These are phyloP conservation scores for Mucor saturninus DNA, from an alignment of 371 early-diverging fungal species.

Conservation along the genomic window DNA sequence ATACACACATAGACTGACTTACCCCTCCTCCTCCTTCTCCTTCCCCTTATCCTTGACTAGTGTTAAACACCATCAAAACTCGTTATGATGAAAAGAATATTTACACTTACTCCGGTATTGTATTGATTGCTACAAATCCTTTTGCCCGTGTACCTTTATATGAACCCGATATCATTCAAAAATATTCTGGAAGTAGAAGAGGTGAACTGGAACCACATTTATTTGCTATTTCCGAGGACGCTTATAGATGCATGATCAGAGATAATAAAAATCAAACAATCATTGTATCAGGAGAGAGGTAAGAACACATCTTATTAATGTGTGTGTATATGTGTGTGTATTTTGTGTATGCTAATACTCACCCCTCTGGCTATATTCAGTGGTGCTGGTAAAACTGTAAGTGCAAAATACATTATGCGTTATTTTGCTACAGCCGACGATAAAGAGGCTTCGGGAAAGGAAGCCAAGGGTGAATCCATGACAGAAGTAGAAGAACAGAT, in stretches of 20 bases:
- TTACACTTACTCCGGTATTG: constrained; percentile 99
- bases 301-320: constrained; percentile 8
- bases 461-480: constrained; percentile 54
- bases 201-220: constrained; percentile 98
- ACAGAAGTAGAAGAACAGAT: constrained; percentile 86
- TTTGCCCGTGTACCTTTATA: constrained; percentile 90
- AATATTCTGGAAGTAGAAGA: constrained; percentile 91
- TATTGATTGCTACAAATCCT: constrained; percentile 98
- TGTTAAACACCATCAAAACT: constrained; percentile 87
- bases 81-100: constrained; percentile 90
- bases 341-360: too few species aligned
- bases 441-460: constrained; percentile 50
- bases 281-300: constrained; percentile 98
- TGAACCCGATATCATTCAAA: constrained; percentile 85
- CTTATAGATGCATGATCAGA: constrained; percentile 94
- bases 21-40: constrained; percentile 5
- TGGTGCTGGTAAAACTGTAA: constrained; percentile 96
- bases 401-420: constrained; percentile 96
- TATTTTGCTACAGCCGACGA: constrained; percentile 95
- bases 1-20: neutral
- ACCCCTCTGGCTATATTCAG: constrained; percentile 23
- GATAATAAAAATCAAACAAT: constrained; percentile 96
- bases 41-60: constrained; percentile 36
- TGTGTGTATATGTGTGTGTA: too few species aligned
- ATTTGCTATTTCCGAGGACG: constrained; percentile 98